phyloP scores from a whole-genome alignment of 768 basidiomycete species.

The Trametes coccinea region DNA sequence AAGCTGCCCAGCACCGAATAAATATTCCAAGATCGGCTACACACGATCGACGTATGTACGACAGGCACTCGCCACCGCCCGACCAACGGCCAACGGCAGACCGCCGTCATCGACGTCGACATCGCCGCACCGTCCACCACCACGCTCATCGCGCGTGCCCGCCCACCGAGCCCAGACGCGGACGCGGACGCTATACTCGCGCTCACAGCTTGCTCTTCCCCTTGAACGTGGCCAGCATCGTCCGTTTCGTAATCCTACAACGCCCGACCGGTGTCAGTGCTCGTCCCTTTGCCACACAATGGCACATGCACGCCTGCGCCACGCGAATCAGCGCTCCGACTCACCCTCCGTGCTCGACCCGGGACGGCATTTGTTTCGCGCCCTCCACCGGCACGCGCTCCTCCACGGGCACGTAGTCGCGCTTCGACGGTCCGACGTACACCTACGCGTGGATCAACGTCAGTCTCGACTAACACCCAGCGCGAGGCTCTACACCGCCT shows the following conservation, averaged over 20 bases:
- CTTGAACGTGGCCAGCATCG: constrained; percentile 61
- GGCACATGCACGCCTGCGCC: constrained; percentile 10
- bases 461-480: background rate
- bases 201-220: constrained; percentile 50
- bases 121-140: background rate
- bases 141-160: background rate
- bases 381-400: constrained; percentile 59
- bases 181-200: background rate
- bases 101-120: too few relatives aligned
- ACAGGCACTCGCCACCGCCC: too few relatives aligned
- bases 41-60: background rate
- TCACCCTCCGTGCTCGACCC: constrained; percentile 75
- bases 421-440: constrained; percentile 73
- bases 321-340: constrained; percentile 1
- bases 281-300: constrained; percentile 27
- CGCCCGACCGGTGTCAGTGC: background rate
- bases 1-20: background rate
- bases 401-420: constrained; percentile 71
- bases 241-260: constrained; percentile 64
- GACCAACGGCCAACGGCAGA: too few relatives aligned
- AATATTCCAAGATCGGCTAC: background rate
- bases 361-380: constrained; percentile 57
- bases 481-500: background rate
- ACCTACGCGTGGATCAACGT: constrained; percentile 45
- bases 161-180: background rate